Percentiles rank a stretch among this genome's conserved stretches.
These are phyloP conservation scores for Mycogone perniciosa DNA, from an alignment of 2,329 filamentous ascomycete species.

Conservation along the genomic window DNA sequence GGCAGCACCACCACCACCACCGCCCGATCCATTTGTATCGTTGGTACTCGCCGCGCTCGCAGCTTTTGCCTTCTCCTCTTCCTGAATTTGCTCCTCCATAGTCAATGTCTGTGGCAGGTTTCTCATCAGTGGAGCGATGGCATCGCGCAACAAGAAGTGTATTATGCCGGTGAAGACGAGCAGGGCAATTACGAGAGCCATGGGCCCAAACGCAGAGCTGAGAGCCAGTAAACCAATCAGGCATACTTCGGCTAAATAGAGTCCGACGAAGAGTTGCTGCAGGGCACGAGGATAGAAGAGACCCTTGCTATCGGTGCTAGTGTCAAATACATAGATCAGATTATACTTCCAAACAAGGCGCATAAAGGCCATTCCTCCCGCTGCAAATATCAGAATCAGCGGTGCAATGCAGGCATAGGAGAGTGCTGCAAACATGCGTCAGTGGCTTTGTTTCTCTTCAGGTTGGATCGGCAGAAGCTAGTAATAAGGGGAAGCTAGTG, in stretches of 20 bases:
- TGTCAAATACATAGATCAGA: conserved; percentile 78
- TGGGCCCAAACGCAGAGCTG: conserved; percentile 57
- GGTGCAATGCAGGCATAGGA: conserved; percentile 84
- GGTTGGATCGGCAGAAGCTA: neutral
- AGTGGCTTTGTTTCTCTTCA: neutral
- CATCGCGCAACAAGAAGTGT: conserved; percentile 66
- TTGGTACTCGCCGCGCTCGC: conserved; percentile 17
- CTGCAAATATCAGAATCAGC: conserved; percentile 74
- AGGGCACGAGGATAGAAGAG: conserved; percentile 82
- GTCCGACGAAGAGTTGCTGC: conserved; percentile 75
- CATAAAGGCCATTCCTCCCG: conserved; percentile 70
- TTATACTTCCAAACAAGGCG: conserved; percentile 90
- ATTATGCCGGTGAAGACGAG: conserved; percentile 70
- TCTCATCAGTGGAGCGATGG: conserved; percentile 68
- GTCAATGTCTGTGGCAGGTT: conserved; percentile 71
- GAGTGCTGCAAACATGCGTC: conserved; percentile 48
- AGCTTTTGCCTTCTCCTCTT: conserved; percentile 43
- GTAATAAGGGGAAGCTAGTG: neutral
- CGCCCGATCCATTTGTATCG: conserved; percentile 15
- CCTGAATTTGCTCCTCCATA: conserved; percentile 44
- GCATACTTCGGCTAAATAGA: conserved; percentile 78
- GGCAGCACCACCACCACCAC: conserved; percentile 23
- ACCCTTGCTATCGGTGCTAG: conserved; percentile 78
- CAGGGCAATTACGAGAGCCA: conserved; percentile 71
- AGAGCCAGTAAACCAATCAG: conserved; percentile 80